These are phyloP conservation scores for Leccinum uliginosum DNA, from an alignment of 768 basidiomycete genomes.

Conservation along the genomic window DNA sequence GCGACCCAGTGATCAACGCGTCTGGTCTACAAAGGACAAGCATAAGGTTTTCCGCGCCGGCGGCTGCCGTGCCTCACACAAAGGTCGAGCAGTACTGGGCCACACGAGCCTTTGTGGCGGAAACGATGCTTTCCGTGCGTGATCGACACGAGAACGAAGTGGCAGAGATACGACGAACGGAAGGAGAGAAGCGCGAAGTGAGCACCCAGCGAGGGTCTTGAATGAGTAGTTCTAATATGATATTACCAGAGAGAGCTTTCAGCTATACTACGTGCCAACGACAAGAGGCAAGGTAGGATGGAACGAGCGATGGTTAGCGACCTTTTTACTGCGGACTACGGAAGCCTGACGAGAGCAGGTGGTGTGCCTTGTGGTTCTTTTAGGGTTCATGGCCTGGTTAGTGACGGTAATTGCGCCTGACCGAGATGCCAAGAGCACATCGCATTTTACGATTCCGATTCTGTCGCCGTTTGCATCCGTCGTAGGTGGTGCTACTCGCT, in stretches of 20 bases:
- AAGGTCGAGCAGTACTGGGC: conserved; percentile 62
- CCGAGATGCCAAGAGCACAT: conserved; percentile 24
- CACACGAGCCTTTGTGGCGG: conserved; percentile 59
- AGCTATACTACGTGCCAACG: conserved; percentile 37
- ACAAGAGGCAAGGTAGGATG: conserved; percentile 44
- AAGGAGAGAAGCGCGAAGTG: conserved; percentile 47
- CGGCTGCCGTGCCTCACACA: conserved; percentile 23
- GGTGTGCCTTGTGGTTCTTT: conserved; percentile 20
- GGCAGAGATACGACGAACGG: conserved; percentile 34
- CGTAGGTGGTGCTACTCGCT: conserved; percentile 32
- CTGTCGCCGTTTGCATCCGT: conserved; percentile 77
- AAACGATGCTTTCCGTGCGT: conserved; percentile 51
- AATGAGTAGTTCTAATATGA: neutral
- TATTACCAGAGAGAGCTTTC: conserved; percentile 40
- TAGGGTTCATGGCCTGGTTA: conserved; percentile 21
- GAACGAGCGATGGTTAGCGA: conserved; percentile 48
- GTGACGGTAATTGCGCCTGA: conserved; percentile 15
- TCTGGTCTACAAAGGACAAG: conserved; percentile 6
- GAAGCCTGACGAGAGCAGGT: conserved; percentile 17
- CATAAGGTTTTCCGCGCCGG: conserved; percentile 20
- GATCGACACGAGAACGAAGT: conserved; percentile 49
- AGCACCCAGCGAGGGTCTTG: conserved; percentile 14
- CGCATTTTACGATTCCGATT: conserved; percentile 75
- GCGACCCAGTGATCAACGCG: neutral
- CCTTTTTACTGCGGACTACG: conserved; percentile 1